These are phyloP conservation scores for Lentinula sp. DNA, from an alignment of 768 basidiomycete genomes.

Conservation along the genomic window DNA sequence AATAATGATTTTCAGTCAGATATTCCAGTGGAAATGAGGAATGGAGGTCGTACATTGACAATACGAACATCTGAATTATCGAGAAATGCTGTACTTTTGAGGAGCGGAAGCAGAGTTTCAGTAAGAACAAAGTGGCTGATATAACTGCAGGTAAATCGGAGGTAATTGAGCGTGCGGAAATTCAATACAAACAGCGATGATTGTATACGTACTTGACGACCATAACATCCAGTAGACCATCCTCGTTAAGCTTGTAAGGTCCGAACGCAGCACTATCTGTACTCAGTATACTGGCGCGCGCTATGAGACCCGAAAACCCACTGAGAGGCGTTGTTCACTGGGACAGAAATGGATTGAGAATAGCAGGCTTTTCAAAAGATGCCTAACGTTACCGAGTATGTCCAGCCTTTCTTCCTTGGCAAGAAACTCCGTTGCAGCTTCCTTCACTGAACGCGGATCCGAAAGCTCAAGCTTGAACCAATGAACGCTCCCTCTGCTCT, in stretches of 20 bases:
- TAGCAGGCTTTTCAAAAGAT: background rate
- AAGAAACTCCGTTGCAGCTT: slow-evolving; percentile 29
- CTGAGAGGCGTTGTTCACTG: slow-evolving; percentile 6
- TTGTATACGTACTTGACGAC: slow-evolving; percentile 33
- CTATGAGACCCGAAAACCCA: background rate
- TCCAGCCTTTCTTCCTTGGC: slow-evolving; percentile 33
- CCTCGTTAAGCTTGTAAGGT: slow-evolving; percentile 8
- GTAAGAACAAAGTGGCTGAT: slow-evolving; percentile 54
- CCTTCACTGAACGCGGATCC: slow-evolving; percentile 26
- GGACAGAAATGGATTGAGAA: background rate
- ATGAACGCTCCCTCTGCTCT: slow-evolving; percentile 19
- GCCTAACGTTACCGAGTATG: slow-evolving; percentile 27
- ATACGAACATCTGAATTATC: slow-evolving; percentile 54
- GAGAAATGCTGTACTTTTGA: slow-evolving; percentile 41
- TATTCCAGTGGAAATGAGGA: background rate
- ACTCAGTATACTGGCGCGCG: background rate
- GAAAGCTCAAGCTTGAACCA: slow-evolving; percentile 34
- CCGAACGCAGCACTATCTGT: background rate
- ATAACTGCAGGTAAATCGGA: slow-evolving; percentile 20
- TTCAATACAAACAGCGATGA: too few species aligned
- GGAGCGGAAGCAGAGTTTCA: slow-evolving; percentile 43
- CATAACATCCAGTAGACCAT: slow-evolving; percentile 22
- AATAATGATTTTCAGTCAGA: background rate
- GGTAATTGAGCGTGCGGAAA: background rate
- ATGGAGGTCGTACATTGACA: slow-evolving; percentile 39